Percentiles rank a stretch among this genome's conserved stretches.
phyloP scores from a whole-genome alignment of 2,329 filamentous ascomycete species.

The Keithomyces neogunnii region DNA sequence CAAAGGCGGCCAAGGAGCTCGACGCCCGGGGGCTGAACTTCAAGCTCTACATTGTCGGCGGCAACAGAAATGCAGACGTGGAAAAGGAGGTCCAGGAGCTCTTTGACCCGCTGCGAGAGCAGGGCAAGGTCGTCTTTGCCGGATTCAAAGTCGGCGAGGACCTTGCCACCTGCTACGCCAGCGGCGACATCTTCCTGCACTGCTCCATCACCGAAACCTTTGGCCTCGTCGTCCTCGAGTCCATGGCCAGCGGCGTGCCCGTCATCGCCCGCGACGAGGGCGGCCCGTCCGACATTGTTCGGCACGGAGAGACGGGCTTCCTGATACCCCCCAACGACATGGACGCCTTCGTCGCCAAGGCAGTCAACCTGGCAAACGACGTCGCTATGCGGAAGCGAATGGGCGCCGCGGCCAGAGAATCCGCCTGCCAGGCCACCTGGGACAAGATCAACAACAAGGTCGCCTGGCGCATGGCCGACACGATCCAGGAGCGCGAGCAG shows the following conservation, averaged over 20 bases:
- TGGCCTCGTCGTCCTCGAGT: slow-evolving; percentile 60
- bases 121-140: slow-evolving; percentile 54
- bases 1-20: slow-evolving; percentile 45
- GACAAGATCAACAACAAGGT: slow-evolving; percentile 64
- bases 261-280: slow-evolving; percentile 63
- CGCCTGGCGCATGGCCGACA: slow-evolving; percentile 52
- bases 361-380: slow-evolving; percentile 41
- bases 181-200: slow-evolving; percentile 62
- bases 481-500: slow-evolving; percentile 33
- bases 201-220: slow-evolving; percentile 67
- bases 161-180: slow-evolving; percentile 58
- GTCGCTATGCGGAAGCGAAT: slow-evolving; percentile 34
- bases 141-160: slow-evolving; percentile 54
- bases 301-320: slow-evolving; percentile 50
- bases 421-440: slow-evolving; percentile 59
- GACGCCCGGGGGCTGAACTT: slow-evolving; percentile 47
- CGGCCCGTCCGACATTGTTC: slow-evolving; percentile 59
- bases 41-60: slow-evolving; percentile 59
- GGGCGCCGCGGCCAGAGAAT: slow-evolving; percentile 37
- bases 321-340: slow-evolving; percentile 52
- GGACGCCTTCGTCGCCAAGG: slow-evolving; percentile 45
- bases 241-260: slow-evolving; percentile 62
- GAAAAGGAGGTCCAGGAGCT: slow-evolving; percentile 52
- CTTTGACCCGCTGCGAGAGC: slow-evolving; percentile 40
- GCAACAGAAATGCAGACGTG: slow-evolving; percentile 56